Evolutionary conservation across 1,284 basidiomycete genomes (phyloP), one percentile per base, ranked within the genome.

Genomic region (Cronartium ribicola): DNA sequence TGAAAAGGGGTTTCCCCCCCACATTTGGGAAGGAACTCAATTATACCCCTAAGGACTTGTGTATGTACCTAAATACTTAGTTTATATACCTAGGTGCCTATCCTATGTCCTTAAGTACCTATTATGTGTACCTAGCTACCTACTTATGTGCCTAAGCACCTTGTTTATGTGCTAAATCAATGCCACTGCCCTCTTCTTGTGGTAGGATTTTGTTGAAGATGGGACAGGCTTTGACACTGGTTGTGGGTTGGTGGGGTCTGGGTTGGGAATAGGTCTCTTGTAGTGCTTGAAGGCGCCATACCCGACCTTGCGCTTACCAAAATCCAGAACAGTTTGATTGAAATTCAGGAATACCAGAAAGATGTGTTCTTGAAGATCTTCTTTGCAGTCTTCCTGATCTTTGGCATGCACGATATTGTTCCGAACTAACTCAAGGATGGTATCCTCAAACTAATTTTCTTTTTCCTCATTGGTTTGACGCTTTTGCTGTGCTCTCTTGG

Each of bases 181-280:
- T n/a, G n/a, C n/a, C n/a, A n/a, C n/a, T n/a, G n/a, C n/a, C n/a
- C n/a, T n/a, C n/a, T n/a, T n/a, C n/a, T n/a, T n/a, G n/a, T n/a
- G n/a, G n/a, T n/a, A n/a, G n/a, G n/a, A n/a, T n/a, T n/a, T n/a
- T n/a, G n/a, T n/a, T n/a, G n/a, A n/a, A n/a, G n/a, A n/a, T n/a
- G n/a, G n/a, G n/a, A n/a, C n/a, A n/a, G n/a, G n/a, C n/a, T n/a
- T n/a, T n/a, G n/a, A n/a, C n/a, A n/a, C n/a, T n/a, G n/a, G n/a
- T n/a, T n/a, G n/a, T n/a, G n/a, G 36, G 20, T 55, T 60, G 4
- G 43, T 37, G n/a, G 67, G 67, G 46, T 69, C 61, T 17, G 55
- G 22, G 41, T 60, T 69, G 13, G 39, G 8, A 44, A 69, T 43
- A 4, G 57, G 67, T 43, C 44, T 55, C n/a, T 61, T 39, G 39